Conservation (phyloP, 148 eudicot species). For the Camellia granthamiana region DNA sequence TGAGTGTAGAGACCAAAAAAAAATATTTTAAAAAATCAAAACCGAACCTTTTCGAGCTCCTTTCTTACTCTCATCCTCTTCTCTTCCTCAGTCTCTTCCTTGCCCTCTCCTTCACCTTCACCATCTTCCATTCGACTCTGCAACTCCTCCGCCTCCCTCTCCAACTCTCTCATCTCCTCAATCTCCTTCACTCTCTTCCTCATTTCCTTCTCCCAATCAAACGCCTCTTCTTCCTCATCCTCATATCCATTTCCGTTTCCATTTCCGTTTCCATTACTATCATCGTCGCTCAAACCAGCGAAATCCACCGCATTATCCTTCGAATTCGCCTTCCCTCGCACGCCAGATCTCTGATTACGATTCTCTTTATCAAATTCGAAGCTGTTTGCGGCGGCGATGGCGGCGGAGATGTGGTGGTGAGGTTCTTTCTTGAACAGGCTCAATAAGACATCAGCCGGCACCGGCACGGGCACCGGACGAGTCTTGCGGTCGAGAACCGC, state of each 20-base stretch:
- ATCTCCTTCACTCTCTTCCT: conserved; percentile 75
- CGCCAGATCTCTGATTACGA: conserved; percentile 22
- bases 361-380: conserved; percentile 31
- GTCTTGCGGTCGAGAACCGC: conserved; percentile 38
- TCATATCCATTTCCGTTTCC: conserved; percentile 39
- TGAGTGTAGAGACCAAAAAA: not conserved
- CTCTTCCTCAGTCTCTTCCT: conserved; percentile 74
- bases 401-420: conserved; percentile 12
- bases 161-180: conserved; percentile 81
- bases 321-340: conserved; percentile 43
- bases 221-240: conserved; percentile 32
- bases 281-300: conserved; percentile 61
- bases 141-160: conserved; percentile 82
- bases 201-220: conserved; percentile 84
- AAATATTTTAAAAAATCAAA: not conserved
- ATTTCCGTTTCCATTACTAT: conserved; percentile 34
- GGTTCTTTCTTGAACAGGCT: conserved; percentile 56
- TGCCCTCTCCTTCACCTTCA: conserved; percentile 26
- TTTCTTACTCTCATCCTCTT: conserved; percentile 77
- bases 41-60: conserved; percentile 77
- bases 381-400: conserved; percentile 11
- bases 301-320: conserved; percentile 51
- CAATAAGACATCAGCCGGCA: conserved; percentile 54
- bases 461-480: conserved; percentile 44
- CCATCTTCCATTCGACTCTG: conserved; percentile 41